Evolutionary conservation across 805 yeast species (phyloP).

Genomic region (Myxozyma melibiosi): DNA sequence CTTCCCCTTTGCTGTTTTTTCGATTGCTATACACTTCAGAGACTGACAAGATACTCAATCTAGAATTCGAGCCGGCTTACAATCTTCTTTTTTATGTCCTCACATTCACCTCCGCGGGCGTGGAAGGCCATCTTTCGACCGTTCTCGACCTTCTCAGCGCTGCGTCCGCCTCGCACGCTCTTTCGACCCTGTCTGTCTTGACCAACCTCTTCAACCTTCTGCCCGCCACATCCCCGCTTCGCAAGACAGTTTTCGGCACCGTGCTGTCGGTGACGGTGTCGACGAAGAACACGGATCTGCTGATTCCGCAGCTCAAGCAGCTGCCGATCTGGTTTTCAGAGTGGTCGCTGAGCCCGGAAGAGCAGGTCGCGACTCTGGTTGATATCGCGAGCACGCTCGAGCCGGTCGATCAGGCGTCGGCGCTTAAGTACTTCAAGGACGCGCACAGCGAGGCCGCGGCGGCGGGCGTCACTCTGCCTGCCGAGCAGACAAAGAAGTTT

Average conservation of each 20-base stretch:
- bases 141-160: slow-evolving; percentile 38
- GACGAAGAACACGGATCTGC: slow-evolving; percentile 41
- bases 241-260: slow-evolving; percentile 40
- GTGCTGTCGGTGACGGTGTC: slow-evolving; percentile 42
- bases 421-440: slow-evolving; percentile 35
- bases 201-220: slow-evolving; percentile 47
- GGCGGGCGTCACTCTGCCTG: slow-evolving; percentile 5
- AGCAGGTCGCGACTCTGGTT: slow-evolving; percentile 36
- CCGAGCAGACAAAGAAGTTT: slow-evolving; percentile 8
- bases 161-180: slow-evolving; percentile 13
- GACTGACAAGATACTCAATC: neutral
- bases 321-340: slow-evolving; percentile 44
- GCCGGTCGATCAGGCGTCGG: neutral
- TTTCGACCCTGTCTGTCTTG: slow-evolving; percentile 36
- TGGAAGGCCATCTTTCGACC: slow-evolving; percentile 39
- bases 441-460: slow-evolving; percentile 34
- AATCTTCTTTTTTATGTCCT: slow-evolving; percentile 45
- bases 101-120: slow-evolving; percentile 40
- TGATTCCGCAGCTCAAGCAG: slow-evolving; percentile 44
- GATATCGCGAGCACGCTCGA: slow-evolving; percentile 37
- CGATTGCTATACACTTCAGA: neutral
- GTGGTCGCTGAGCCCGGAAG: slow-evolving; percentile 41
- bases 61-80: slow-evolving; percentile 46
- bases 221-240: slow-evolving; percentile 37
- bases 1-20: neutral